These are phyloP conservation scores for Aphanomyces euteiches DNA, from an alignment of 352 stramenopile genomes.

Conservation along the genomic window DNA sequence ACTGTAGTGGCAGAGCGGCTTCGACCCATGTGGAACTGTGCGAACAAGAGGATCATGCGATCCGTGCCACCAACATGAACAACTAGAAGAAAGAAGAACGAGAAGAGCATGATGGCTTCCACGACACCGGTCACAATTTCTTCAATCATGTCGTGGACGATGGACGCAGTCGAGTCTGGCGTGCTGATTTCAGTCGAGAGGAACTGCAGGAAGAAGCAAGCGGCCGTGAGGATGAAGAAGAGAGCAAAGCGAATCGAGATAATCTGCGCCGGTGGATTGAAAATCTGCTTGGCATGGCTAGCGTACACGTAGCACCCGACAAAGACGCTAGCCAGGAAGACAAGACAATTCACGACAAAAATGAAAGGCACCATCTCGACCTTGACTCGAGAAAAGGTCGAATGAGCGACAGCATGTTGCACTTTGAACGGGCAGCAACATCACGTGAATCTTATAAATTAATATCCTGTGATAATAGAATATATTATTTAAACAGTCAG, in stretches of 20 bases:
- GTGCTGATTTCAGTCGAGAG: slow-evolving; percentile 5
- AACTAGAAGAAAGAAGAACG: slow-evolving; percentile 13
- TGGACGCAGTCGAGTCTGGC: not conserved
- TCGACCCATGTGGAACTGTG: not conserved
- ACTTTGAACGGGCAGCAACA: not conserved
- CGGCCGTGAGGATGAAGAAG: slow-evolving; percentile 14
- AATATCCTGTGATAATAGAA: not conserved
- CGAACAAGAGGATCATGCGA: not conserved
- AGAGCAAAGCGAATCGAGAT: not conserved
- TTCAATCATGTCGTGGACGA: slow-evolving; percentile 15
- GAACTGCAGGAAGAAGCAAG: slow-evolving; percentile 14
- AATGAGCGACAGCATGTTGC: not conserved
- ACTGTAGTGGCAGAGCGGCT: not conserved
- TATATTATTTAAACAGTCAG: not conserved
- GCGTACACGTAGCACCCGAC: not conserved
- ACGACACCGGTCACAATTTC: slow-evolving; percentile 10
- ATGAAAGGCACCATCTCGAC: not conserved
- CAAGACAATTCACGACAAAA: not conserved
- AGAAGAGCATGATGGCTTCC: slow-evolving; percentile 15
- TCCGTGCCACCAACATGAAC: slow-evolving; percentile 10
- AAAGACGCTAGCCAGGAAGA: slow-evolving; percentile 7
- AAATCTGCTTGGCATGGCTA: not conserved
- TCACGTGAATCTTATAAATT: not conserved
- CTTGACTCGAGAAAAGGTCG: not conserved
- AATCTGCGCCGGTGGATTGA: slow-evolving; percentile 13